These are phyloP conservation scores for Gyromitra esculenta DNA, from an alignment of 2,329 filamentous ascomycete species.

Conservation along the genomic window DNA sequence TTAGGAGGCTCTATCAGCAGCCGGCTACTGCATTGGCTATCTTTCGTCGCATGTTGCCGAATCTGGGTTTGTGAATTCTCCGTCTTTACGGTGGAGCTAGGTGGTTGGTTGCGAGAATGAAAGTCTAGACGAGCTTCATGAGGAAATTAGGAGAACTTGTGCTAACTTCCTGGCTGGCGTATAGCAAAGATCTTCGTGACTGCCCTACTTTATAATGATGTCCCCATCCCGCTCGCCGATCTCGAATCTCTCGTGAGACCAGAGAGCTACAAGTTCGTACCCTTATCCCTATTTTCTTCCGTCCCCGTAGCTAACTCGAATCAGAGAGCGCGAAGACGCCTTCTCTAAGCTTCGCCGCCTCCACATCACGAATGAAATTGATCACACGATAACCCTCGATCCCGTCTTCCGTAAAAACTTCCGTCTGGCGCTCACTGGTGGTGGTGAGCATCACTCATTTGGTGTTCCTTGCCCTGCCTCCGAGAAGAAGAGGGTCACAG, in stretches of 20 bases:
- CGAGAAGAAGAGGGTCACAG: slow-evolving; percentile 71
- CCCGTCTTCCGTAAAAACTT: slow-evolving; percentile 84
- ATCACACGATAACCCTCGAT: slow-evolving; percentile 67
- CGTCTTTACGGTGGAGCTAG: not conserved
- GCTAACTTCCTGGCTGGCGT: slow-evolving; percentile 11
- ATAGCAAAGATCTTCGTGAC: slow-evolving; percentile 91
- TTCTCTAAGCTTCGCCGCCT: slow-evolving; percentile 82
- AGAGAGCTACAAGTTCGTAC: slow-evolving; percentile 66
- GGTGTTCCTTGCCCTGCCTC: slow-evolving; percentile 78
- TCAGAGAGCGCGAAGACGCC: slow-evolving; percentile 81
- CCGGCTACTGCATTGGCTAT: slow-evolving; percentile 94
- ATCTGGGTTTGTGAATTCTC: slow-evolving; percentile 71
- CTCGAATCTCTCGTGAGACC: slow-evolving; percentile 87
- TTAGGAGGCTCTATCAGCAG: slow-evolving; percentile 91
- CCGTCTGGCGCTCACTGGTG: slow-evolving; percentile 85
- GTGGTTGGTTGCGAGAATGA: not conserved
- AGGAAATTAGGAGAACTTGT: not conserved
- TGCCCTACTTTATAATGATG: slow-evolving; percentile 89
- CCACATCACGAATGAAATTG: slow-evolving; percentile 76
- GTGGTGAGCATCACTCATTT: slow-evolving; percentile 83
- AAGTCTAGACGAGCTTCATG: not conserved
- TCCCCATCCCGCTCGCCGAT: slow-evolving; percentile 79
- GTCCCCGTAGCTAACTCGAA: not conserved
- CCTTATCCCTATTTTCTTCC: not conserved
- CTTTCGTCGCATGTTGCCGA: slow-evolving; percentile 95